A percentile compares a stretch with the other conserved stretches of the same genome.
phyloP scores from a whole-genome alignment of 2,329 filamentous ascomycete species.

The Fusarium domesticum region DNA sequence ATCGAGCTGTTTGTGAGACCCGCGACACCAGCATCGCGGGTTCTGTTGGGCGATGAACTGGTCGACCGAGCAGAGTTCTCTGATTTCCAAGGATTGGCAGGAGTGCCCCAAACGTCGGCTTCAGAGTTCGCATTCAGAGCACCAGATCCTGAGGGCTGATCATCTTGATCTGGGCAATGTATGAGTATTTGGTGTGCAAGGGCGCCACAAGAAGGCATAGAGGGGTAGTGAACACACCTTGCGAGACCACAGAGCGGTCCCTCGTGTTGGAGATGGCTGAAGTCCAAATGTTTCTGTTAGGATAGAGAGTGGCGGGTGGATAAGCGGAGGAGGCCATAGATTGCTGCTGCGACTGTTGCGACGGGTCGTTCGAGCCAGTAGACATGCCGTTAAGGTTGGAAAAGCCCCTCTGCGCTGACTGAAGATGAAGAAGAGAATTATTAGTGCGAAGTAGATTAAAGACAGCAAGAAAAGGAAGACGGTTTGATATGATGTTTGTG shows the following conservation, averaged over 20 bases:
- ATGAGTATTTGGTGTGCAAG: constrained; percentile 14
- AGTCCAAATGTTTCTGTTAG: constrained; percentile 38
- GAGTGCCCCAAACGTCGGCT: constrained; percentile 59
- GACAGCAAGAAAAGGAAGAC: constrained; percentile 12
- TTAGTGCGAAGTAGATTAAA: constrained; percentile 26
- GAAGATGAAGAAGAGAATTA: constrained; percentile 8
- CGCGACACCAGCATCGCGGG: constrained; percentile 45
- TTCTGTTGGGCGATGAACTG: constrained; percentile 57
- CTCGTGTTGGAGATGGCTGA: constrained; percentile 42
- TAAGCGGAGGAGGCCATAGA: constrained; percentile 41
- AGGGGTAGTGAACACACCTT: constrained; percentile 42
- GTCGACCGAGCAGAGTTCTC: constrained; percentile 44
- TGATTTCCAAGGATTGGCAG: constrained; percentile 54
- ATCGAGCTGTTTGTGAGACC: constrained; percentile 46
- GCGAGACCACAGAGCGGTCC: constrained; percentile 40
- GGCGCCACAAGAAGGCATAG: not conserved
- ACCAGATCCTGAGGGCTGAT: constrained; percentile 61
- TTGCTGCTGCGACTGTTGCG: constrained; percentile 29
- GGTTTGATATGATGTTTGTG: constrained; percentile 12
- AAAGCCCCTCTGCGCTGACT: constrained; percentile 41
- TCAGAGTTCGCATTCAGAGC: constrained; percentile 68
- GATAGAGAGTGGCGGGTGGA: constrained; percentile 36
- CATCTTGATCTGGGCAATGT: constrained; percentile 28
- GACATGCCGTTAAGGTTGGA: constrained; percentile 37
- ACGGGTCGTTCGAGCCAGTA: constrained; percentile 31